Evolutionary conservation across 2,329 filamentous ascomycete genomes (phyloP).

Genomic region (Neopestalotiopsis rosae): DNA sequence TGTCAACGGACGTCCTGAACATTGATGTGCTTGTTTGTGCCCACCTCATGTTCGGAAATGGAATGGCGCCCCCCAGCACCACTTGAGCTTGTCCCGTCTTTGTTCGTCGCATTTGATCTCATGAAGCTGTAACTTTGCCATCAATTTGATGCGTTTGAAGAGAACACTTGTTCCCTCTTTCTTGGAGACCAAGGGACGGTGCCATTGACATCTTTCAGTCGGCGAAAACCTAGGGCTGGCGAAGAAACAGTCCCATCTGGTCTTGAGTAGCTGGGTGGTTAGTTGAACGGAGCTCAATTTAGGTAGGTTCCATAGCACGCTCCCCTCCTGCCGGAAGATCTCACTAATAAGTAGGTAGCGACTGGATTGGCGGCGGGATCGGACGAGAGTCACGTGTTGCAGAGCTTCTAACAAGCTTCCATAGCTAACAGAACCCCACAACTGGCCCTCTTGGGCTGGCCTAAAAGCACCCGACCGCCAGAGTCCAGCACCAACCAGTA

Average conservation of each 20-base stretch:
- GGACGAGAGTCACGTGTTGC: too few species aligned
- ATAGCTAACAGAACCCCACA: too few species aligned
- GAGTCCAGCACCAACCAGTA: neutral
- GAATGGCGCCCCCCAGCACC: neutral
- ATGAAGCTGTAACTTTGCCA: neutral
- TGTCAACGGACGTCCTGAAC: neutral
- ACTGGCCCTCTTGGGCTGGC: too few species aligned
- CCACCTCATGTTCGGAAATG: neutral
- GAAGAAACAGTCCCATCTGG: neutral
- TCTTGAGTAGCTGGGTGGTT: neutral
- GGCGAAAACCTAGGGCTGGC: neutral
- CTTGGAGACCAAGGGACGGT: neutral
- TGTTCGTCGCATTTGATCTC: neutral
- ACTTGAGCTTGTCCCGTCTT: conserved; percentile 7
- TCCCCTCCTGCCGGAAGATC: too few species aligned
- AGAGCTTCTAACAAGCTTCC: too few species aligned
- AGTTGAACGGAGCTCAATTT: conserved; percentile 1
- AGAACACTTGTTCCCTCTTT: neutral
- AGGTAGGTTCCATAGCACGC: neutral
- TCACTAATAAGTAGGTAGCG: too few species aligned
- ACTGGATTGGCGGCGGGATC: too few species aligned
- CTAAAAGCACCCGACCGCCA: neutral
- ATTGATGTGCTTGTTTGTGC: neutral
- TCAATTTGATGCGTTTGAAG: neutral
- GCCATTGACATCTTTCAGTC: neutral